Base-by-base conservation (phyloP, 2,329 filamentous ascomycete species). In the Trichoderma koningiopsis region DNA sequence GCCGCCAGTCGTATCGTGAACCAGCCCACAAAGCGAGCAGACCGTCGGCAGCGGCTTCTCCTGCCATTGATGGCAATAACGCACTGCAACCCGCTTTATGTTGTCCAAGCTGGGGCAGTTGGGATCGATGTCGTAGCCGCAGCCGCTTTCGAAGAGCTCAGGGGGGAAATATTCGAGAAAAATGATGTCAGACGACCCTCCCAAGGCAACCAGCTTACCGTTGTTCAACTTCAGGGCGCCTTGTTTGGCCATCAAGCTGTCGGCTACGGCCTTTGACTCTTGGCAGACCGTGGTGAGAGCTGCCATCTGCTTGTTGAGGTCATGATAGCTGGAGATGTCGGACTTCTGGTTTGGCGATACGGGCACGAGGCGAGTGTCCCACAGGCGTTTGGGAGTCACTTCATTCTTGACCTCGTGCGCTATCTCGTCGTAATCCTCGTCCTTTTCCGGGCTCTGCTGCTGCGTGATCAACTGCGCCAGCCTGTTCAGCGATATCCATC, bases 31-130 rank as follows among this genome's bases (percentile, higher is more conserved):
- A 2, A 72, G 58, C 4, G 70, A 68, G 70, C 81, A 83, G 13
- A 77, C 71, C 27, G 70, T 68, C 1, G 70, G 56, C 3, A 70
- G 71, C 14, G 70, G 72, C 27, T 75, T 70, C n/a, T 77, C 74
- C 56, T 80, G 76, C 83, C 83, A 84, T 33, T 77, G 76, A 60
- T 81, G 79, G 58, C 78, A 81, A 70, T 82, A 84, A 11, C 79
- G 80, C 13, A 84, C 73, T 5, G 82, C 82, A 5, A 83, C 75
- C 24, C 78, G 79, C 16, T 79, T 78, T 52, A 84, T 76, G 24
- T 76, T 72, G 3, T 75, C 74, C 8, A 81, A 71, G 0, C 72
- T 75, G 8, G 73, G 60, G 47, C 79, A 81, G 13, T 71, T 55
- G 6, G 79, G 70, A 5, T 71, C 52, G 62, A 74, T 72, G 11